Base-by-base conservation (phyloP, 495 filamentous ascomycete species). In the Podospora comata region DNA sequence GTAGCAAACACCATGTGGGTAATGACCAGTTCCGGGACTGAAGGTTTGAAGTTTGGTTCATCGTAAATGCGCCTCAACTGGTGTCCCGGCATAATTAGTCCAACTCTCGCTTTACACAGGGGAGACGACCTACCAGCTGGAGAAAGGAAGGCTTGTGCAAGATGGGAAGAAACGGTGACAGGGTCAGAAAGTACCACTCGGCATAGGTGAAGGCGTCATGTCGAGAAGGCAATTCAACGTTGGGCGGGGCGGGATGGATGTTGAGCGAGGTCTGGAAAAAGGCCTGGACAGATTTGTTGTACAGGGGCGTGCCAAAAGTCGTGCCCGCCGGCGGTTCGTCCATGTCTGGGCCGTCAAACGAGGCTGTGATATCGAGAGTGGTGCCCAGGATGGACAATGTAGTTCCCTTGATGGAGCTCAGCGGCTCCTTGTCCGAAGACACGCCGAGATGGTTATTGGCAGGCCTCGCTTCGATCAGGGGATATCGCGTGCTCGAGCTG, bases 1-100 rank as follows among this genome's bases (percentile, higher is more conserved):
- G 89, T 89, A 19, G 90, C 89, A 71, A 93, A 89, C 61, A 93
- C 82, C 85, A 92, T 91, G 77, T 93, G 90, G 23, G 92, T 82
- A 69, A 85, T 85, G n/a, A 91, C 90, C 2, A 81, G 84, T 69
- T 94, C 88, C 1, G 89, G 85, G 1, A 85, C 75, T 0, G 85
- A 84, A 1, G 89, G 84, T 65, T 83, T 78, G 75, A 86, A 91
- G 59, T 67, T 78, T 5, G 83, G 79, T 27, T 91, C 88, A 66
- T 90, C 85, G 70, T 90, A 92, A 62, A 87, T 83, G 23, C 83
- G 84, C 34, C 76, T 82, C 65, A 90, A 77, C 87, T 90, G 72
- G 27, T 32, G 1, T 20, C 15, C 4, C 19, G 63, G 67, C 34
- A 70, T 66, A 56, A 63, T 34, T 48, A 13, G 39, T 48, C 23